Conservation (phyloP, 2,329 filamentous ascomycete genomes). For the Phaeosphaeriaceae sp. region DNA sequence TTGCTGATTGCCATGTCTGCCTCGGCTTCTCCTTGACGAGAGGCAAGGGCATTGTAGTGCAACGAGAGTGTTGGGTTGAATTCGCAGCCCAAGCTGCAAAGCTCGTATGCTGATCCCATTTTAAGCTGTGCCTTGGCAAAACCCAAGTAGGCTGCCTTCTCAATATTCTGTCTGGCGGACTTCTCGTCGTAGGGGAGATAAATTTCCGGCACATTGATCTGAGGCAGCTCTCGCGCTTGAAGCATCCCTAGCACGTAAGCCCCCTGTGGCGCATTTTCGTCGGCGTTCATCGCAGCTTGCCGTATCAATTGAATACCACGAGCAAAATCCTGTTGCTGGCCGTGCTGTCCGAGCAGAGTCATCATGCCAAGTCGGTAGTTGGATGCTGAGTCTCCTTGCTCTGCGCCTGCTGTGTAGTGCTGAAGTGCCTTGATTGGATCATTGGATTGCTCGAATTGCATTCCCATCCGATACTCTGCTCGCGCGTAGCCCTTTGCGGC, state of each 20-base stretch:
- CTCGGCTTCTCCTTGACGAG: constrained; percentile 89
- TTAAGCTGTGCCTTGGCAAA: constrained; percentile 97
- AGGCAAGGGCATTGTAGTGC: constrained; percentile 94
- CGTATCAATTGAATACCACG: constrained; percentile 83
- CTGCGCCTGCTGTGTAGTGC: constrained; percentile 85
- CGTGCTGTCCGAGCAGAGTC: constrained; percentile 91
- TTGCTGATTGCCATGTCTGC: constrained; percentile 96
- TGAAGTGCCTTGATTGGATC: constrained; percentile 89
- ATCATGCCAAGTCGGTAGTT: constrained; percentile 94
- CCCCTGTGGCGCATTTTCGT: constrained; percentile 96
- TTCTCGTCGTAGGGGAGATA: constrained; percentile 75
- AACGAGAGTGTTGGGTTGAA: constrained; percentile 92
- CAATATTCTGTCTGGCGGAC: constrained; percentile 83
- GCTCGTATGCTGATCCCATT: constrained; percentile 94
- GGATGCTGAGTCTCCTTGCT: constrained; percentile 84
- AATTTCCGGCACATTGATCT: constrained; percentile 79
- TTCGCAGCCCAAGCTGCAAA: constrained; percentile 91
- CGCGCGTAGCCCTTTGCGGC: constrained; percentile 84
- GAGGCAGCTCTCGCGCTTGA: constrained; percentile 86
- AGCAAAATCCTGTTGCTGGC: constrained; percentile 80
- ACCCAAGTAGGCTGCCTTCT: constrained; percentile 94
- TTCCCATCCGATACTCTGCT: constrained; percentile 95
- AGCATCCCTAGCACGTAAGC: constrained; percentile 97
- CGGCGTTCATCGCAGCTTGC: constrained; percentile 81
- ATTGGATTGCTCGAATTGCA: constrained; percentile 96